phyloP scores from a whole-genome alignment of 805 yeast genomes.

The Pichia kluyveri region DNA sequence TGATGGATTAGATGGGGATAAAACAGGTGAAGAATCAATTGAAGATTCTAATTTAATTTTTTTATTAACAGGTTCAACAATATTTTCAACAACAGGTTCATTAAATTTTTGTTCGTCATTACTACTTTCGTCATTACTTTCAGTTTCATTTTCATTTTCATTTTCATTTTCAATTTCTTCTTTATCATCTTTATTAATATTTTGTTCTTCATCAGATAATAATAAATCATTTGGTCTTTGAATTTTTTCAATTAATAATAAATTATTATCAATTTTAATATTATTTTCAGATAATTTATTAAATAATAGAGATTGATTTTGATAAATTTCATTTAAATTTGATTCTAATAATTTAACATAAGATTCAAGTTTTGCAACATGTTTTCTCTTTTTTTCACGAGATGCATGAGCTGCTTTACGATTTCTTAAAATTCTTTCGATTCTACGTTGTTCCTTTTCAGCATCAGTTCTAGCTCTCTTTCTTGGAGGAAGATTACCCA shows the following conservation, averaged over 20 bases:
- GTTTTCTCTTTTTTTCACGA: conserved; percentile 90
- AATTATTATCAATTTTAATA: conserved; percentile 1
- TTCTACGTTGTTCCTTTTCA: conserved; percentile 93
- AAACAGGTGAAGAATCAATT: background rate
- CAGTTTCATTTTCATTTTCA: background rate
- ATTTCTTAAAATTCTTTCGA: conserved; percentile 87
- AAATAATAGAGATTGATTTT: conserved; percentile 12
- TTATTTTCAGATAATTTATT: conserved; percentile 12
- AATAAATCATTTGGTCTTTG: conserved; percentile 22
- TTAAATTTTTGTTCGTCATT: too few species aligned
- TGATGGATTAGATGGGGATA: background rate
- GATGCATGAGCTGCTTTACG: conserved; percentile 97
- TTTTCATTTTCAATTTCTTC: background rate
- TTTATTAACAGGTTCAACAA: background rate
- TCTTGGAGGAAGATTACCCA: conserved; percentile 65
- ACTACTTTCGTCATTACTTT: background rate
- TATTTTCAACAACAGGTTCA: too few species aligned
- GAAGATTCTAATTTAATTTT: background rate
- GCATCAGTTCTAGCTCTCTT: conserved; percentile 94
- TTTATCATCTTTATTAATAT: conserved; percentile 3
- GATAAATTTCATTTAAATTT: conserved; percentile 10
- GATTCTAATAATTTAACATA: conserved; percentile 38
- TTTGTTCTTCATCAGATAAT: conserved; percentile 13
- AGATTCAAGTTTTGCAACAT: conserved; percentile 75
- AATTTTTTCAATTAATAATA: conserved; percentile 10